These are phyloP conservation scores for Pneumocystis wakefieldiae DNA, from an alignment of 1,139 yeast genomes.

Conservation along the genomic window DNA sequence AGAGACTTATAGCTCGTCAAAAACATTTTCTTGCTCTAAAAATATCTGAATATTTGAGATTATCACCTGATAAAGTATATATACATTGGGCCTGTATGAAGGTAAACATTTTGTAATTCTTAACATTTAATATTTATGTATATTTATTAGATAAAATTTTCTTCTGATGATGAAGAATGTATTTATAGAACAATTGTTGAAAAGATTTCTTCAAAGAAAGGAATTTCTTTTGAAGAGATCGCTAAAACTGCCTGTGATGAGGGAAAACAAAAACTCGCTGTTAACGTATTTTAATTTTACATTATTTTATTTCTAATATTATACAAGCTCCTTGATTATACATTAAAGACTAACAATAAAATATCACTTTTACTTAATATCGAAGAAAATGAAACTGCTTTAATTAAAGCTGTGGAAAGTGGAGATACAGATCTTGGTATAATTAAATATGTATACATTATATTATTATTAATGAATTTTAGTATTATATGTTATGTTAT, in stretches of 20 bases:
- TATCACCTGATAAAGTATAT: slow-evolving; percentile 45
- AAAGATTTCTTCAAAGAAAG: slow-evolving; percentile 28
- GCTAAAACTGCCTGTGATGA: slow-evolving; percentile 66
- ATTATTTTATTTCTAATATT: background rate
- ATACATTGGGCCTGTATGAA: slow-evolving; percentile 73
- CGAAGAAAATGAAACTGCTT: slow-evolving; percentile 59
- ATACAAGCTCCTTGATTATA: slow-evolving; percentile 35
- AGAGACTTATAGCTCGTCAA: slow-evolving; percentile 44
- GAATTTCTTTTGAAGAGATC: slow-evolving; percentile 47
- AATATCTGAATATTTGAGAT: slow-evolving; percentile 38
- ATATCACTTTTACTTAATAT: slow-evolving; percentile 51
- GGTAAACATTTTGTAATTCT: slow-evolving; percentile 22
- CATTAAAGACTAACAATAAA: slow-evolving; percentile 49
- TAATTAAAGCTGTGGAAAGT: slow-evolving; percentile 52
- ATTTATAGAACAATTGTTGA: slow-evolving; percentile 37
- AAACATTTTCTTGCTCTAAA: slow-evolving; percentile 51
- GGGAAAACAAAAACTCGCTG: slow-evolving; percentile 60
- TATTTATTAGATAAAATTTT: slow-evolving; percentile 24
- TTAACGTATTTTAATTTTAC: slow-evolving; percentile 28
- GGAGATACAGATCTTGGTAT: slow-evolving; percentile 48
- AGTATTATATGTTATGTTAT: slow-evolving; percentile 38
- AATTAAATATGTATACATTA: background rate
- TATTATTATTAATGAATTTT: background rate
- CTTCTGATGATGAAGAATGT: slow-evolving; percentile 43
- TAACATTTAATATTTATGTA: background rate